Percentiles rank a stretch among this genome's conserved stretches.
Conservation (phyloP, 208 protist species). For the Acanthamoeba castellanii region DNA sequence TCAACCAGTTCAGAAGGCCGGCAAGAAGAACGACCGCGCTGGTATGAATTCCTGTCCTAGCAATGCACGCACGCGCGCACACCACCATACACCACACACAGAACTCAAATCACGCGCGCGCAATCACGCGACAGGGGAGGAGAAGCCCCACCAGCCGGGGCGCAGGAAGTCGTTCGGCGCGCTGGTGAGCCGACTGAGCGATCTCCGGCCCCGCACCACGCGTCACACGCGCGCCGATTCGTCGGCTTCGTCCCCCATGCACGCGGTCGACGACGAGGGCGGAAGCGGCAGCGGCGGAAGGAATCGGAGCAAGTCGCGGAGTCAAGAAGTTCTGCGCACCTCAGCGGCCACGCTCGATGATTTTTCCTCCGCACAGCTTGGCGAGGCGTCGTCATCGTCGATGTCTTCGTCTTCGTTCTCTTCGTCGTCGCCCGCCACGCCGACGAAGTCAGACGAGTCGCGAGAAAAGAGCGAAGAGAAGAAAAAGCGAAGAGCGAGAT, state of each 20-base stretch:
- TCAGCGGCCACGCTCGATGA: not conserved
- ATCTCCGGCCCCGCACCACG: not conserved
- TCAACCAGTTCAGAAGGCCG: not conserved
- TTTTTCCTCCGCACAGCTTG: not conserved
- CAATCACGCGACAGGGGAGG: not conserved
- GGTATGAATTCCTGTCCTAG: too few species aligned
- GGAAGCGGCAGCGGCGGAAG: not conserved
- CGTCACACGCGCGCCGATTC: not conserved
- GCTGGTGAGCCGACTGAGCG: constrained; percentile 5
- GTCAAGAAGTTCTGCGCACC: not conserved
- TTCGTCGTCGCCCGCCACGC: not conserved
- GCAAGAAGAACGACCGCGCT: too few species aligned
- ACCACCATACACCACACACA: too few species aligned
- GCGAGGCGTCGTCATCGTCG: not conserved
- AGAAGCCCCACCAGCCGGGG: not conserved
- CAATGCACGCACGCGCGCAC: too few species aligned
- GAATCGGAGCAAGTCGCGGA: not conserved
- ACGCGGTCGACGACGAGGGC: not conserved
- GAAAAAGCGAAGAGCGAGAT: not conserved
- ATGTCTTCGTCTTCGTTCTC: not conserved
- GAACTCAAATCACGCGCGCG: too few species aligned
- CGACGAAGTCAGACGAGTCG: not conserved
- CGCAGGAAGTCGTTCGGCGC: not conserved
- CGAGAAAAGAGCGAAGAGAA: not conserved
- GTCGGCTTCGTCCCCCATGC: not conserved